Percentiles rank a stretch among this genome's conserved stretches.
These are phyloP conservation scores for Epithele typhae DNA, from an alignment of 768 basidiomycete genomes.

Conservation along the genomic window DNA sequence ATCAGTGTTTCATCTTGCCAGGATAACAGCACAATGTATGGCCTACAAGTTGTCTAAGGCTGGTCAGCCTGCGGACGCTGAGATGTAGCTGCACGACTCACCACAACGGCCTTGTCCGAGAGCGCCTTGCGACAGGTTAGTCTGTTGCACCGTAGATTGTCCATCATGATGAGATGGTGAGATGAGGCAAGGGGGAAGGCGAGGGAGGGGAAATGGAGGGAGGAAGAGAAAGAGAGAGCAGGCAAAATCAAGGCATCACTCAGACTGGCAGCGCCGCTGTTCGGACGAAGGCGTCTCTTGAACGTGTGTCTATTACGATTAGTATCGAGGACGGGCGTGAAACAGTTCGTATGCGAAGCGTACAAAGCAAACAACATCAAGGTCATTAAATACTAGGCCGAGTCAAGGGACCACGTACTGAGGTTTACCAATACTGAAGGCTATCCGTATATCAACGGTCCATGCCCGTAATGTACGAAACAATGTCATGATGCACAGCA, in stretches of 20 bases:
- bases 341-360: not conserved
- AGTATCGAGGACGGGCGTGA: no score
- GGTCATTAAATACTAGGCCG: constrained; percentile 13
- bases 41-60: constrained; percentile 54
- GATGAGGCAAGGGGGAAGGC: not conserved
- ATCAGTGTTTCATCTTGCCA: no score
- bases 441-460: constrained; percentile 10
- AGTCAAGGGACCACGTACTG: constrained; percentile 2
- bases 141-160: constrained; percentile 78
- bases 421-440: constrained; percentile 1
- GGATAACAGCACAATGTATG: no score
- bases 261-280: no score
- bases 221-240: no score
- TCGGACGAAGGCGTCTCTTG: no score
- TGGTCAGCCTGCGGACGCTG: not conserved
- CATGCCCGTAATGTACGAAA: constrained; percentile 3
- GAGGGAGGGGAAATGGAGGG: not conserved
- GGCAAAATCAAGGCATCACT: no score
- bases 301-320: no score
- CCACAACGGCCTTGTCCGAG: constrained; percentile 80
- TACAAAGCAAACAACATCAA: constrained; percentile 16
- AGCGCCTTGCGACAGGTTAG: constrained; percentile 66
- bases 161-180: constrained; percentile 40
- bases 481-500: constrained; percentile 4
- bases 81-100: constrained; percentile 39